A percentile compares a stretch with the other conserved stretches of the same genome.
Evolutionary conservation across 495 filamentous ascomycete genomes (phyloP).

Genomic region (Beverwykella pulmonaria): DNA sequence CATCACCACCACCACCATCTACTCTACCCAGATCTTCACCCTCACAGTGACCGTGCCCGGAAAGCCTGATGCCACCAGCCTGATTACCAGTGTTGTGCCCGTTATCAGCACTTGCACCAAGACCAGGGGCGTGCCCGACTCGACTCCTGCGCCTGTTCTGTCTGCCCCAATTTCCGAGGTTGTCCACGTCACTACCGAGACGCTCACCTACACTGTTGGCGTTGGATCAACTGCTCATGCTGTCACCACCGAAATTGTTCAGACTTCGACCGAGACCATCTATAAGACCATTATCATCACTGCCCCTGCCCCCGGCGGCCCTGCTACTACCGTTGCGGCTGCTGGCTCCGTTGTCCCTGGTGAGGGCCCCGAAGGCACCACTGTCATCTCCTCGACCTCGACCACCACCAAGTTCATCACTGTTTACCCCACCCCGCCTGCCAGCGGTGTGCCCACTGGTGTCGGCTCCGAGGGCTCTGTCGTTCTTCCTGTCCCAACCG

Average conservation of each 20-base stretch:
- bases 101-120: conserved; percentile 20
- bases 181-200: conserved; percentile 24
- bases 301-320: background rate
- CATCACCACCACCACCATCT: conserved; percentile 24
- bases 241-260: conserved; percentile 29
- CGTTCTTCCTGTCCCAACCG: conserved; percentile 7
- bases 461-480: background rate
- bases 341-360: background rate
- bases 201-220: conserved; percentile 34
- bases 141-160: background rate
- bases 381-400: conserved; percentile 21
- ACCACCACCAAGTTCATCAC: conserved; percentile 33
- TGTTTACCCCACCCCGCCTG: conserved; percentile 14
- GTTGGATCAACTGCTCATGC: conserved; percentile 26
- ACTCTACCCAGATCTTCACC: conserved; percentile 32
- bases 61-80: background rate
- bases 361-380: conserved; percentile 10
- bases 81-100: conserved; percentile 25
- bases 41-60: conserved; percentile 8
- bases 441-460: conserved; percentile 2
- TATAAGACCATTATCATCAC: conserved; percentile 36
- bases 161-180: background rate
- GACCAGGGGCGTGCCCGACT: background rate
- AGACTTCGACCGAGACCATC: conserved; percentile 28
- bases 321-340: background rate